phyloP scores from a whole-genome alignment of 805 yeast genomes.

The Middelhovenomyces tepae region DNA sequence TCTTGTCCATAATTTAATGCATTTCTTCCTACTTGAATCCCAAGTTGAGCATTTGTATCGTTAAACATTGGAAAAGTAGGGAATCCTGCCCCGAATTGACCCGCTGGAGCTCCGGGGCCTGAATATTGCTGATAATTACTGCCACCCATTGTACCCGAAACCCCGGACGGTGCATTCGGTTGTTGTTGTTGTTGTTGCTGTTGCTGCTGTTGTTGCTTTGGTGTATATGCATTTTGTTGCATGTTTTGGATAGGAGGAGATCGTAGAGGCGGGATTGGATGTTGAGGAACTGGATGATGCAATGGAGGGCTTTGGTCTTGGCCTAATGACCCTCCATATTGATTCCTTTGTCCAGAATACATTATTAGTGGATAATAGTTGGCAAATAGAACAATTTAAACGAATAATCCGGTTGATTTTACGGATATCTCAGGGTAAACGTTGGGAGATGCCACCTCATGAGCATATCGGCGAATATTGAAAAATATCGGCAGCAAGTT shows the following conservation, averaged over 20 bases:
- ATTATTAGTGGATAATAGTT: no score
- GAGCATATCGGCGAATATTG: no score
- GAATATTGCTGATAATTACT: constrained; percentile 10
- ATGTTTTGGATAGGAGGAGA: constrained; percentile 25
- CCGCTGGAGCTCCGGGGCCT: constrained; percentile 22
- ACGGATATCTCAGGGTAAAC: no score
- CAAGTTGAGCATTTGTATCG: constrained; percentile 77
- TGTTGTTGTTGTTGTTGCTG: constrained; percentile 24
- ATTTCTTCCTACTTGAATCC: constrained; percentile 77
- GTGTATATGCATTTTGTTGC: constrained; percentile 17
- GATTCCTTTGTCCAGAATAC: no score
- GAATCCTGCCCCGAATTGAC: constrained; percentile 16
- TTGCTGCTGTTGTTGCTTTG: constrained; percentile 19
- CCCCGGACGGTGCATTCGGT: constrained; percentile 12
- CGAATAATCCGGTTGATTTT: no score
- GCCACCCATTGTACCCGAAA: constrained; percentile 12
- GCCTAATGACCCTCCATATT: no score
- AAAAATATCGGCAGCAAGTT: no score
- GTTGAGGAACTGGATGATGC: constrained; percentile 39
- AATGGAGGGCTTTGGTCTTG: no score
- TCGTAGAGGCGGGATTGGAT: constrained; percentile 32
- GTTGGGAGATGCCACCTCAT: no score
- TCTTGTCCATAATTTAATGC: constrained; percentile 78
- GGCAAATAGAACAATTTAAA: no score
- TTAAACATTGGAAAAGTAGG: no score